phyloP scores from a whole-genome alignment of 2,329 filamentous ascomycete genomes.

The Alternaria longipes region DNA sequence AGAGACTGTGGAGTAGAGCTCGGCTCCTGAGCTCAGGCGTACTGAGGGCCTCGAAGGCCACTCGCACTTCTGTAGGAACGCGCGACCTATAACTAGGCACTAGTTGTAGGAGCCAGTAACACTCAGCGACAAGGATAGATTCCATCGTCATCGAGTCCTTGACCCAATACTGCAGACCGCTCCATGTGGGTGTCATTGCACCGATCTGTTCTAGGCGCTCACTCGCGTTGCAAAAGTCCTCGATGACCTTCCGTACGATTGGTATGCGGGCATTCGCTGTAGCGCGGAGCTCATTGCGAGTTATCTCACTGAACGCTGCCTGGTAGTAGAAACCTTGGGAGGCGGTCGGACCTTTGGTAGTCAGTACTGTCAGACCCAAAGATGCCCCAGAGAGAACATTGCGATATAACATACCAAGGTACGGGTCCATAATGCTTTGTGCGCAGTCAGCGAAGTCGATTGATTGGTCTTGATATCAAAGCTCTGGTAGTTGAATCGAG shows the following conservation, averaged over 20 bases:
- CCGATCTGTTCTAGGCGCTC: background rate
- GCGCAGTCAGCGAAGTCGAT: background rate
- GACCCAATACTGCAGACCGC: background rate
- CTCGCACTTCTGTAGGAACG: background rate
- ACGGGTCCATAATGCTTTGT: background rate
- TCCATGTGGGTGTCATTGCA: background rate
- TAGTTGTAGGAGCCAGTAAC: background rate
- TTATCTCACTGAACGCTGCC: background rate
- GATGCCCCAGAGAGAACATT: background rate
- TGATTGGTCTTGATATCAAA: background rate
- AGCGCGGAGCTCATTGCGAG: background rate
- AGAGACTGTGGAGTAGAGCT: background rate
- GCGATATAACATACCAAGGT: background rate
- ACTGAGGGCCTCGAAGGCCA: background rate
- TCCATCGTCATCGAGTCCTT: background rate
- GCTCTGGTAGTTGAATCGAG: background rate
- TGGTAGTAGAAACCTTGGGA: background rate
- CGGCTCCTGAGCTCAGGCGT: background rate
- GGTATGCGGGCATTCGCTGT: background rate
- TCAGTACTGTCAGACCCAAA: background rate
- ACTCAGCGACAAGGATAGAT: background rate
- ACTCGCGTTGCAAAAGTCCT: conserved; percentile 1
- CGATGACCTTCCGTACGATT: background rate
- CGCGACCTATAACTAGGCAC: background rate
- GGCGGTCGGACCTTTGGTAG: background rate